Evolutionary conservation across 192 early-diverging fungal species (phyloP).

Genomic region (Phlyctochytrium planicorne): DNA sequence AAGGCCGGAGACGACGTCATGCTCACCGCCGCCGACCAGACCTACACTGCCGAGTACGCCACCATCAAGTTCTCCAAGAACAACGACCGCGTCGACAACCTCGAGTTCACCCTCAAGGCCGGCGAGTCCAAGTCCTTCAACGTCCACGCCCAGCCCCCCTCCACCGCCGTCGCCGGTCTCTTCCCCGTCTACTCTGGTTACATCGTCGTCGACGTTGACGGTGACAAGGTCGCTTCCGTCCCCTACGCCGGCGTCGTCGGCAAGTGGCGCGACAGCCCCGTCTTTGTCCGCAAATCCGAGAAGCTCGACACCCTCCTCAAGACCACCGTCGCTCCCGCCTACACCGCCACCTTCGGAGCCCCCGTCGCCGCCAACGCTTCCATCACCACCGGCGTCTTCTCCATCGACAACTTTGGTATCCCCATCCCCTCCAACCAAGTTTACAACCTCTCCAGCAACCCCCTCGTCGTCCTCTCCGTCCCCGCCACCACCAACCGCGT

Average conservation of each 20-base stretch:
- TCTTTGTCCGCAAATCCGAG: constrained; percentile 2
- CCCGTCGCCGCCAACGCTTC: no score
- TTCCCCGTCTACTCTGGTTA: constrained; percentile 38
- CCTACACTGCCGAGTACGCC: constrained; percentile 3
- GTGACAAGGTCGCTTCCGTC: constrained; percentile 7
- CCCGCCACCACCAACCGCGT: neutral
- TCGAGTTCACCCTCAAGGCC: constrained; percentile 22
- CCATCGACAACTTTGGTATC: no score
- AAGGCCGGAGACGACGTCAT: constrained; percentile 7
- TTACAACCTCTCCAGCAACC: neutral
- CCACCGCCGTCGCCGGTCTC: constrained; percentile 5
- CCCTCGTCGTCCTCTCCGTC: neutral
- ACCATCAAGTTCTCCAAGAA: constrained; percentile 3
- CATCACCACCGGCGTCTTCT: no score
- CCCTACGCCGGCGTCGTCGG: constrained; percentile 30
- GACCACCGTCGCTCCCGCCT: neutral
- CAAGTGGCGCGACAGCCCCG: neutral
- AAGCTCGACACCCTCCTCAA: neutral
- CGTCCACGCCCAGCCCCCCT: constrained; percentile 30
- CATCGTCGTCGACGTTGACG: constrained; percentile 11
- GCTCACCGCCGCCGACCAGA: neutral
- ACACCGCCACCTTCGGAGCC: neutral
- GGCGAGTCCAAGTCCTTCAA: constrained; percentile 28
- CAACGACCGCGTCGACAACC: neutral
- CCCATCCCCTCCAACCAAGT: no score